Conservation (phyloP, 192 early-diverging fungal genomes). For the Backusella westeae region DNA sequence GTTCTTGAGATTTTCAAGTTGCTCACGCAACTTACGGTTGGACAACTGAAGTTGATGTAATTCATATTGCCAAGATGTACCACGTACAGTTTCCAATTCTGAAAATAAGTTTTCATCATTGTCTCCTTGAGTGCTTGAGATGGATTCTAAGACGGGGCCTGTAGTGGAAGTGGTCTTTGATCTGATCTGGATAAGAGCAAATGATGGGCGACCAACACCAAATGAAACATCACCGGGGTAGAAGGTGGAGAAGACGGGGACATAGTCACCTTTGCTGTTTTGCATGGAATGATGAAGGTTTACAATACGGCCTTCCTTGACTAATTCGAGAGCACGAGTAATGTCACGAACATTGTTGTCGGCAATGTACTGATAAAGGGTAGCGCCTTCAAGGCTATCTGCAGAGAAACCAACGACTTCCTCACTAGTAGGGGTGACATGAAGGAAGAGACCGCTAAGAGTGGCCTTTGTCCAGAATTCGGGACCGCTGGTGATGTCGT, state of each 20-base stretch:
- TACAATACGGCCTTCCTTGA: slow-evolving; percentile 19
- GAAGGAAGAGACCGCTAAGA: slow-evolving; percentile 53
- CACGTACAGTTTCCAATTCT: slow-evolving; percentile 23
- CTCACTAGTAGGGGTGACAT: slow-evolving; percentile 31
- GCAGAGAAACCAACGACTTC: slow-evolving; percentile 22
- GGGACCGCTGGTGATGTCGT: not conserved
- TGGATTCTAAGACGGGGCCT: not conserved
- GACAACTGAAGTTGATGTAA: slow-evolving; percentile 43
- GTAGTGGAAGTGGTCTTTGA: not conserved
- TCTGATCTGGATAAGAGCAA: not conserved
- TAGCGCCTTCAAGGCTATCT: slow-evolving; percentile 33
- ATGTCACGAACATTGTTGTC: slow-evolving; percentile 35
- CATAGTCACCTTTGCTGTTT: slow-evolving; percentile 38
- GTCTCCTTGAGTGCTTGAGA: not conserved
- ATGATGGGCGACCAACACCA: slow-evolving; percentile 21
- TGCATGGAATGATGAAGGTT: slow-evolving; percentile 37
- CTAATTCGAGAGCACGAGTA: slow-evolving; percentile 26
- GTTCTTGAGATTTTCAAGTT: slow-evolving; percentile 39
- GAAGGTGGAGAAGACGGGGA: slow-evolving; percentile 37
- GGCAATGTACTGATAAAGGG: slow-evolving; percentile 40
- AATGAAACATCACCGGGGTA: slow-evolving; percentile 35
- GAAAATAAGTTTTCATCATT: slow-evolving; percentile 21
- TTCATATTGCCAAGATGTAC: slow-evolving; percentile 33
- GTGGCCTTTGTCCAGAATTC: slow-evolving; percentile 64
- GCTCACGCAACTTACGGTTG: slow-evolving; percentile 57